Evolutionary conservation across 2,329 filamentous ascomycete species (phyloP), one percentile per base, ranked within the genome.

Genomic region (Capronia coronata): DNA sequence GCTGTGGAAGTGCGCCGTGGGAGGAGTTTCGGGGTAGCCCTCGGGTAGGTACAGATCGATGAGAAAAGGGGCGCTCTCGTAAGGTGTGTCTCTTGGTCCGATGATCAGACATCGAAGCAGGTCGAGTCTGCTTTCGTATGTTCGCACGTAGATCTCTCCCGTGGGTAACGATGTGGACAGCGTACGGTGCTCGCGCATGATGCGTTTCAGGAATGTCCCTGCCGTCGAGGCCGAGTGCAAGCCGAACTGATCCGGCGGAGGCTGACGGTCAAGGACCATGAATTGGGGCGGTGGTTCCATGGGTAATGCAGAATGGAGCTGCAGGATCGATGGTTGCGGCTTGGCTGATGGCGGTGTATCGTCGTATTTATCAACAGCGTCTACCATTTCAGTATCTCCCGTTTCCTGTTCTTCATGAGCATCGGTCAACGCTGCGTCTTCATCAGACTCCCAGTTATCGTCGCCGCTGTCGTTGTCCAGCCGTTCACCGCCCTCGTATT

Each of bases 1-100:
- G 43, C 73, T 77, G 61, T 82, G 77, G 62, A 82, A 83, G 63
- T 71, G 76, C 1, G 73, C 73, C n/a, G 66, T 62, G 0, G 79
- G 79, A 2, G 79, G 75, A 2, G 65, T 60, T n/a, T 64, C 62
- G 1, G 79, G 79, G 53, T 76, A 83, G 0, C 64, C 58, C 0
- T 69, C 60, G 8, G 66, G 65, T 16, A 82, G 70, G 52, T 75
- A 68, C 46, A 82, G 69, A 62, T 82, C 79, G 53, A 82, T 71
- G n/a, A 82, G 63, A 59, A 81, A 82, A 0, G 79, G 79, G 0
- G 77, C 77, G 56, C 75, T 70, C 55, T 78, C 77, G 61, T 83
- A 83, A 1, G 79, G 79, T 0, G 79, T 82, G 42, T 78, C 77
- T 18, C 68, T 64, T 0, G 79, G 77, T 0, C 79, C 79, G 40